Evolutionary conservation across 768 basidiomycete species (phyloP), one percentile per base, ranked within the genome.

Genomic region (Porphyrellus cyaneotinctus): DNA sequence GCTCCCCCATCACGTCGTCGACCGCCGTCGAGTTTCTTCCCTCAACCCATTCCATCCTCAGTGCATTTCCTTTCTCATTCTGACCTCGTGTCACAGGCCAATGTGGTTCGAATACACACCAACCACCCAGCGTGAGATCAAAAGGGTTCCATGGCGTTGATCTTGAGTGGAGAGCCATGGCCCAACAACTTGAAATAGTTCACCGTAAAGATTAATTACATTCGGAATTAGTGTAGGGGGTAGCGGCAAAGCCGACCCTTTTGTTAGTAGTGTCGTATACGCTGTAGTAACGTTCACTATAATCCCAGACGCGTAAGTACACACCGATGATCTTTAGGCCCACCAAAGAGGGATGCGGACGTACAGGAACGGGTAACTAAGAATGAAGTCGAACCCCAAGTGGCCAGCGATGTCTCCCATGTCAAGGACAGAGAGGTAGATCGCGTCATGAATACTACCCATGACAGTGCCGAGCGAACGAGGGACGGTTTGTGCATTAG

Each of bases 241-340:
- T 76, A 33, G 43, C 63, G 2, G 77, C 78, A 43, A 79, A 67
- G 13, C 77, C 78, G 17, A 77, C 62, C 9, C 51, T 70, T 20
- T 43, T 45, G 56, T 77, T 74, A 17, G 58, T 58, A 22, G 72
- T 68, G 56, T 79, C 75, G 53, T 60, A 77, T 15, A 78, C 64
- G 48, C 67, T 68, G 54, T 78, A 78, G 65, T 66, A 78, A 23
- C 78, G 72, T 58, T 79, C 68, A 5, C 67, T 65, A 20, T 15
- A 41, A 49, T n/a, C n/a, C n/a, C n/a, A 26, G 9, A 28, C 22
- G 12, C 7, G 26, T 14, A 13, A 12, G 12, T 11, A 23, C 12
- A n/a, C 22, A 14, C 22, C 38, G 11, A 12, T 22, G 4, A 4
- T 28, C 26, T 28, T 9, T 5, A 9, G 9, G 9, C 26, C 26